Percentiles rank a stretch among this genome's conserved stretches.
phyloP scores from a whole-genome alignment of 1,284 basidiomycete genomes.

The Ganoderma boninense region DNA sequence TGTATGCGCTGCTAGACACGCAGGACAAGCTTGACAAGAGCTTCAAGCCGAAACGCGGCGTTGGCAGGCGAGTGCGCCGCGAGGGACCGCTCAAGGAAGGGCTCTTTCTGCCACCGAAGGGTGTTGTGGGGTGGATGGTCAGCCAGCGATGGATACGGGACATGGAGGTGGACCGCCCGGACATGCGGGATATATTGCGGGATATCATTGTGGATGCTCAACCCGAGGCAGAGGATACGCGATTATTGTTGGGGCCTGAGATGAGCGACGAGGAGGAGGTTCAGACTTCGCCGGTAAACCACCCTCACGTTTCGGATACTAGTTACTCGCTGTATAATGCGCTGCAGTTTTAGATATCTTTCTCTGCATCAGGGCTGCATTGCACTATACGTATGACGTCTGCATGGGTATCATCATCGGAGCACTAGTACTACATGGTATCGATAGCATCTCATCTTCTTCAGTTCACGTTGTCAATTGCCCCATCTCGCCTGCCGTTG shows the following conservation, averaged over 20 bases:
- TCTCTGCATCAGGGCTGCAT: background rate
- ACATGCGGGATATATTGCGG: constrained; percentile 51
- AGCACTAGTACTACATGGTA: constrained; percentile 3
- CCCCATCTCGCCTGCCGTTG: constrained; percentile 14
- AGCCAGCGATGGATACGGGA: constrained; percentile 66
- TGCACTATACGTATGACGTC: background rate
- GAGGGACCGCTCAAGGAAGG: constrained; percentile 67
- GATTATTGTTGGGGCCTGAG: constrained; percentile 54
- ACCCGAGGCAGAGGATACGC: constrained; percentile 57
- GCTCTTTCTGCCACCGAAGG: constrained; percentile 65
- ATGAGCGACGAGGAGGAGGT: constrained; percentile 54
- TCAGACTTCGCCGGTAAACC: constrained; percentile 10
- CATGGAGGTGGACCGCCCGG: constrained; percentile 51
- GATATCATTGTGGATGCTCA: constrained; percentile 55
- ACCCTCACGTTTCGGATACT: constrained; percentile 37
- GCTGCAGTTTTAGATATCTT: constrained; percentile 21
- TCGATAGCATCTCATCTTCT: background rate
- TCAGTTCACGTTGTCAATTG: background rate
- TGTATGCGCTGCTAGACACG: constrained; percentile 66
- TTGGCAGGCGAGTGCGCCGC: constrained; percentile 60
- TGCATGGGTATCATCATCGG: constrained; percentile 1
- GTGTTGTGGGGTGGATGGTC: constrained; percentile 77
- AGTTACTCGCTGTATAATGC: constrained; percentile 40
- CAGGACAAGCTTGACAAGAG: constrained; percentile 56
- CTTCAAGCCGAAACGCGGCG: constrained; percentile 61